These are phyloP conservation scores for Lactifluus volemus DNA, from an alignment of 768 basidiomycete species.

Conservation along the genomic window DNA sequence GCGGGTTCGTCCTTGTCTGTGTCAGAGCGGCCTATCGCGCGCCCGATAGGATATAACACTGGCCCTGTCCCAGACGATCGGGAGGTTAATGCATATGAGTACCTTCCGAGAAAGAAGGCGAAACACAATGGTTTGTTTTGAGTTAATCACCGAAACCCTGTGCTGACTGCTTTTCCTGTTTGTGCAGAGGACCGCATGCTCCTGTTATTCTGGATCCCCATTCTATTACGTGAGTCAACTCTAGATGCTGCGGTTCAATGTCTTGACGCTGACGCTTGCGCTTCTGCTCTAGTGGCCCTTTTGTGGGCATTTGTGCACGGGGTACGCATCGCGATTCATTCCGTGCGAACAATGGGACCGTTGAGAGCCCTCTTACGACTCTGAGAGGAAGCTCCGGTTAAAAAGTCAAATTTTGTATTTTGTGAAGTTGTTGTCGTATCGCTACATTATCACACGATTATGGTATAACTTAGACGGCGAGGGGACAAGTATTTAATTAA, in stretches of 20 bases:
- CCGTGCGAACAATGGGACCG: conserved; percentile 15
- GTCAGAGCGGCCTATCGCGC: conserved; percentile 26
- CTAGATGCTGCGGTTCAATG: background rate
- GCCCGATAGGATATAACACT: conserved; percentile 37
- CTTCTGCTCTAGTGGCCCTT: conserved; percentile 24
- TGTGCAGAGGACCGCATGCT: conserved; percentile 74
- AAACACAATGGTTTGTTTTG: conserved; percentile 56
- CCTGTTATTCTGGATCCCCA: conserved; percentile 78
- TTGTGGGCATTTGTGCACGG: conserved; percentile 28
- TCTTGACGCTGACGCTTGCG: background rate
- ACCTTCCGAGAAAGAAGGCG: conserved; percentile 42
- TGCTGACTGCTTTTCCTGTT: conserved; percentile 1
- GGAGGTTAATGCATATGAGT: conserved; percentile 61
- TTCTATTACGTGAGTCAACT: conserved; percentile 57
- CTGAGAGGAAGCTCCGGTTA: background rate
- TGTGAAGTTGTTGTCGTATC: conserved; percentile 1
- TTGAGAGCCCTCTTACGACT: conserved; percentile 15
- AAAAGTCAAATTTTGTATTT: background rate
- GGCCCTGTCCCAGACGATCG: conserved; percentile 44
- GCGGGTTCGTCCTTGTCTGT: conserved; percentile 19
- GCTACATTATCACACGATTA: conserved; percentile 13
- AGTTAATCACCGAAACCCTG: background rate
- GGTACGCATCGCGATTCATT: conserved; percentile 18
- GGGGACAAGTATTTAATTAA: background rate
- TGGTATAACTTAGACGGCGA: background rate